Conservation (phyloP, 2,329 filamentous ascomycete genomes). For the Fusarium mundagurra region DNA sequence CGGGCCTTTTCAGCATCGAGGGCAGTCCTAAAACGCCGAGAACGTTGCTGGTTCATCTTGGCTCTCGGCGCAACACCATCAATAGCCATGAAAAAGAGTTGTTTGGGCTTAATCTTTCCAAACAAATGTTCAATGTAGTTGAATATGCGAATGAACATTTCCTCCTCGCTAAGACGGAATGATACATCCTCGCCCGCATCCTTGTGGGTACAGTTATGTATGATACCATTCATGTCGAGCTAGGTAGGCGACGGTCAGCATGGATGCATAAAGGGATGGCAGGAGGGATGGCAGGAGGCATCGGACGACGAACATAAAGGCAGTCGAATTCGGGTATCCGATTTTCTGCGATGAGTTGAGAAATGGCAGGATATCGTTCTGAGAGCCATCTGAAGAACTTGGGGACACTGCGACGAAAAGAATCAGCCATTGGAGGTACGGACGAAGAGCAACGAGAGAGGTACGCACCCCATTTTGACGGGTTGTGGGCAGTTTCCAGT, state of each 20-base stretch:
- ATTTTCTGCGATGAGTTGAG: constrained; percentile 97
- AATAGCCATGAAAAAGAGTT: constrained; percentile 99
- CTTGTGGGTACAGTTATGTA: constrained; percentile 99
- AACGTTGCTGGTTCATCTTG: constrained; percentile 99
- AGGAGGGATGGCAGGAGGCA: constrained; percentile 20
- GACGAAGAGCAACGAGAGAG: background rate
- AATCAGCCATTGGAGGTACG: constrained; percentile 22
- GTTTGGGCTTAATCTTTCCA: constrained; percentile 97
- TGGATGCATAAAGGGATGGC: constrained; percentile 8
- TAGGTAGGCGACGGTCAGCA: constrained; percentile 53
- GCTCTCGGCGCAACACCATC: constrained; percentile 96
- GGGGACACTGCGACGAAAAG: constrained; percentile 63
- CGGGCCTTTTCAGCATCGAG: constrained; percentile 88
- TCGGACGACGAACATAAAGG: constrained; percentile 73
- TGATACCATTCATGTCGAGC: constrained; percentile 99
- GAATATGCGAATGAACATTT: constrained; percentile 99
- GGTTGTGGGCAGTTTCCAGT: constrained; percentile 34
- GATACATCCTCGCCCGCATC: constrained; percentile 87
- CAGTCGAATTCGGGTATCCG: constrained; percentile 99
- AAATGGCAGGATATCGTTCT: constrained; percentile 98
- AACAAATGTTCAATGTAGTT: constrained; percentile 99
- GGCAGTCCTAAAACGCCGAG: constrained; percentile 92
- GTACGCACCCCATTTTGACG: constrained; percentile 46
- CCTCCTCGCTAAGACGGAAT: constrained; percentile 93
- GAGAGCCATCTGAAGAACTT: constrained; percentile 99